Base-by-base conservation (phyloP, 1,284 basidiomycete species). In the Cryptococcus floricola region DNA sequence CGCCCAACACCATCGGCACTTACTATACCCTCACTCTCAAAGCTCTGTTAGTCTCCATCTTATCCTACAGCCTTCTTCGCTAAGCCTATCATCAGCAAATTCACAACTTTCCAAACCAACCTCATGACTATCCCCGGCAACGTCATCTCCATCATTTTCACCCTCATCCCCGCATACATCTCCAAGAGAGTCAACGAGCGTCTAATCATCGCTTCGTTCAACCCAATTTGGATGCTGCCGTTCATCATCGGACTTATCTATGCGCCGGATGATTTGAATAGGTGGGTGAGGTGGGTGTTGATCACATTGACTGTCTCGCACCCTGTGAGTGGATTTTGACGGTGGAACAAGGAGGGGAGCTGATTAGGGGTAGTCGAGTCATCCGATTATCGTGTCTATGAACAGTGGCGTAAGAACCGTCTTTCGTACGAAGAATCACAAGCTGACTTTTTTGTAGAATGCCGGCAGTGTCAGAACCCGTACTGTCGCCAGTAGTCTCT, bases 31-130 rank as follows among this genome's bases (percentile, higher is more conserved):
- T 88, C 14, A 80, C 81, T 18, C 74, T 82, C 51, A 7, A 70
- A 71, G 61, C 69, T 69, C 46, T 78, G 85, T 18, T 66, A 68
- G 3, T 57, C 66, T 31, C 46, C 7, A 5, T 14, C 9, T 6
- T 7, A 18, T 27, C 5, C 34, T 18, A 4, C 85, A 69, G 14
- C 23, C 23, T 23, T 23, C 2, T n/a, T n/a, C 23, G 23, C 23
- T 23, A 23, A 23, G 23, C 23, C 23, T 23, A 23, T 23, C 23
- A 23, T 23, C 78, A 27, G 85, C 16, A 85, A 85, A 1, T 87
- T 87, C 73, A 74, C 74, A 59, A 87, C 84, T 0, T 81, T 85
- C 50, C 67, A 81, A 34, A 80, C 83, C 13, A 87, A 85, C 66
- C 72, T 87, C 37, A 77, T 87, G 52, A 81, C 79, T 5, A 84